These are phyloP conservation scores for Corchorus capsularis DNA, from an alignment of 345 rosid genomes.

Conservation along the genomic window DNA sequence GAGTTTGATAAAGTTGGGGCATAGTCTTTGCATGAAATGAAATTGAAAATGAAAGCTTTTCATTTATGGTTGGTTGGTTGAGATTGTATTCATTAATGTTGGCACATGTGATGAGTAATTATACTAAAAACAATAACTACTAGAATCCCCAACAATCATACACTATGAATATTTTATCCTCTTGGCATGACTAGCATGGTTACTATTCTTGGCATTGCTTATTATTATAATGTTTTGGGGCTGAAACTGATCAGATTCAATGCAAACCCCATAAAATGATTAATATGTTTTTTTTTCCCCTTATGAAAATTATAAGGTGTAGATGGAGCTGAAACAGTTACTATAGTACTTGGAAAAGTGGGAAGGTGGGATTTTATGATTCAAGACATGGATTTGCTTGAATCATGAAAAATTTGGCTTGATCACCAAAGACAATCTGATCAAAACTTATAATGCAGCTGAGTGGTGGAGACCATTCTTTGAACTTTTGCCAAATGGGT, in stretches of 20 bases:
- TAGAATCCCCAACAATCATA: conserved; percentile 21
- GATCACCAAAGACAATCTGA: conserved; percentile 9
- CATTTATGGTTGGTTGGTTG: conserved; percentile 25
- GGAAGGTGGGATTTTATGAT: not conserved
- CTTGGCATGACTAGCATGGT: conserved; percentile 17
- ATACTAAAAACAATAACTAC: not conserved
- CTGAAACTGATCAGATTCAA: not conserved
- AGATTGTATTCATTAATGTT: conserved; percentile 25
- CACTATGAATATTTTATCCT: not conserved
- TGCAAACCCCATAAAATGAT: not conserved
- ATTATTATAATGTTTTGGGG: not conserved
- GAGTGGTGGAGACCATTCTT: not conserved
- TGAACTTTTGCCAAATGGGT: not conserved
- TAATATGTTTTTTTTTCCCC: not conserved
- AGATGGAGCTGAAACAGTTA: not conserved
- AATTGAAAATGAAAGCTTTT: conserved; percentile 25
- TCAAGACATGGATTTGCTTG: not conserved
- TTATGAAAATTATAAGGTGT: not conserved
- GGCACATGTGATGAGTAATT: conserved; percentile 26
- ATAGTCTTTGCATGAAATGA: conserved; percentile 4
- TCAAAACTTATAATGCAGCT: not conserved
- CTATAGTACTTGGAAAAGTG: conserved; percentile 18
- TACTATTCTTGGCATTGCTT: not conserved
- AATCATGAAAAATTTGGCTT: conserved; percentile 5
- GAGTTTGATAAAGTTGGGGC: not conserved